Conservation (phyloP, 495 filamentous ascomycete genomes). For the Evansstolkia leycettana region DNA sequence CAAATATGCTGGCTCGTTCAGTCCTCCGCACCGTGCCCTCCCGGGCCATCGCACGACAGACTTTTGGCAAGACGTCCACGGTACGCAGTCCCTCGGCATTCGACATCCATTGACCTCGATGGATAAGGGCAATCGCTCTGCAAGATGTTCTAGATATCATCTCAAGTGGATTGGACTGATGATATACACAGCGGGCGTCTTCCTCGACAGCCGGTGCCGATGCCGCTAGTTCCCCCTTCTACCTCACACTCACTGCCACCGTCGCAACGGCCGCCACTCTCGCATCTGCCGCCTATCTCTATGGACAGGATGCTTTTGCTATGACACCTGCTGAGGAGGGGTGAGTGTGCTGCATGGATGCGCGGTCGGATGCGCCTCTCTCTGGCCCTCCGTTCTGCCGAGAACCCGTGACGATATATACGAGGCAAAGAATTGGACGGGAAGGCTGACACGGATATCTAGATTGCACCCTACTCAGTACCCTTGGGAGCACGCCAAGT, state of each 20-base stretch:
- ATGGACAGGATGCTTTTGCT: conserved; percentile 74
- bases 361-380: conserved; percentile 6
- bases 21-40: conserved; percentile 69
- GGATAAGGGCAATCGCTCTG: conserved; percentile 20
- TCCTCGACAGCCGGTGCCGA: conserved; percentile 36
- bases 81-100: conserved; percentile 25
- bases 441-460: conserved; percentile 8
- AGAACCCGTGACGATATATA: conserved; percentile 2
- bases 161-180: conserved; percentile 13
- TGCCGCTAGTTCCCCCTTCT: conserved; percentile 37
- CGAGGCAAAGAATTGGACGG: conserved; percentile 3
- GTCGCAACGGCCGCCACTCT: conserved; percentile 74
- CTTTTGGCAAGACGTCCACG: conserved; percentile 36
- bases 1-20: conserved; percentile 78
- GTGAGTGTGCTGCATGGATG: conserved; percentile 44
- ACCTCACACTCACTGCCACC: conserved; percentile 66
- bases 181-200: conserved; percentile 27
- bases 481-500: conserved; percentile 89
- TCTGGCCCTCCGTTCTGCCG: conserved; percentile 14
- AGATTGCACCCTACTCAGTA: conserved; percentile 88
- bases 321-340: conserved; percentile 94
- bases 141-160: neutral
- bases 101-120: conserved; percentile 19
- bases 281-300: conserved; percentile 84
- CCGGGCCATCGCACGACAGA: conserved; percentile 50